These are phyloP conservation scores for Artomyces pyxidatus DNA, from an alignment of 768 basidiomycete species.

Conservation along the genomic window DNA sequence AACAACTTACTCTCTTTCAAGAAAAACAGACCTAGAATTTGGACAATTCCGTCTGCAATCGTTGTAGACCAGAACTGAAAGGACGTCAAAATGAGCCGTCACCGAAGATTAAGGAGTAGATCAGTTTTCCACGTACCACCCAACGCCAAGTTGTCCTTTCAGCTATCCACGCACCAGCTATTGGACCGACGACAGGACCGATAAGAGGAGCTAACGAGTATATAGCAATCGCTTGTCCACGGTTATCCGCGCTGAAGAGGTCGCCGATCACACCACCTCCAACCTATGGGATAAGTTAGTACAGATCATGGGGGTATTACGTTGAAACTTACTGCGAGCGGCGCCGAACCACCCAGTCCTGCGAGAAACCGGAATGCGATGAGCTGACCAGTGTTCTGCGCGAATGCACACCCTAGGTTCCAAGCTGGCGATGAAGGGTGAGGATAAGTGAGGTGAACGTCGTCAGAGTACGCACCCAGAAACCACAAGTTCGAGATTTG, in stretches of 20 bases:
- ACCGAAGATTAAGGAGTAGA: not conserved
- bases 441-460: no score
- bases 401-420: constrained; percentile 55
- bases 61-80: constrained; percentile 1
- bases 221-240: constrained; percentile 56
- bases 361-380: constrained; percentile 43
- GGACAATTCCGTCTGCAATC: constrained; percentile 46
- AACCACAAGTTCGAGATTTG: constrained; percentile 62
- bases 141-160: constrained; percentile 63
- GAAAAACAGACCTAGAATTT: constrained; percentile 45
- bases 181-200: constrained; percentile 58
- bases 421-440: no score
- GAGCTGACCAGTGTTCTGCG: constrained; percentile 34
- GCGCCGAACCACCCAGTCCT: constrained; percentile 68
- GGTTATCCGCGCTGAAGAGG: constrained; percentile 50
- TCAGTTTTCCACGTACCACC: constrained; percentile 35
- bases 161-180: constrained; percentile 61
- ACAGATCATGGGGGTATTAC: not conserved
- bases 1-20: constrained; percentile 52
- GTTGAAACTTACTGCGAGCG: constrained; percentile 31
- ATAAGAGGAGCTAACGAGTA: constrained; percentile 60
- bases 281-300: constrained; percentile 11
- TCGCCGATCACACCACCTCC: constrained; percentile 70
- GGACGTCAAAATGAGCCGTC: not conserved
- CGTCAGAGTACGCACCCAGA: constrained; percentile 32